These are phyloP conservation scores for Nitzschia sp. DNA, from an alignment of 108 stramenopile genomes.

Conservation along the genomic window DNA sequence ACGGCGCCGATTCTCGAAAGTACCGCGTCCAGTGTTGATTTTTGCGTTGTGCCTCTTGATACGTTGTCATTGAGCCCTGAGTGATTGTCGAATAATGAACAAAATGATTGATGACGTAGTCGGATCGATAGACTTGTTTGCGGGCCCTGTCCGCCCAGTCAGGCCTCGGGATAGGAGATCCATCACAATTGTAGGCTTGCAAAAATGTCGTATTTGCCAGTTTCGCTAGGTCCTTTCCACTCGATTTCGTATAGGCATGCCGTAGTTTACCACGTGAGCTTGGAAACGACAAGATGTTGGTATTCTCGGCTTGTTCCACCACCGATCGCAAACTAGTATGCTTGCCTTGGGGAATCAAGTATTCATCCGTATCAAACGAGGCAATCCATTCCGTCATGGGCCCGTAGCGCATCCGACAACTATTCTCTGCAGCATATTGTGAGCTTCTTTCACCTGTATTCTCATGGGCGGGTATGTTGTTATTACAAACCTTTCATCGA, in stretches of 20 bases:
- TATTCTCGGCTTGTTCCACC: conserved; percentile 49
- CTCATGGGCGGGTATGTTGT: conserved; percentile 69
- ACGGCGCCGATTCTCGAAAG: conserved; percentile 26
- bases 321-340: conserved; percentile 54
- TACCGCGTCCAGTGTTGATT: conserved; percentile 21
- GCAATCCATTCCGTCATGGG: conserved; percentile 73
- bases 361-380: conserved; percentile 71
- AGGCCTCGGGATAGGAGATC: conserved; percentile 61
- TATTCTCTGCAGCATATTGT: conserved; percentile 74
- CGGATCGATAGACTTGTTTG: conserved; percentile 81
- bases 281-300: conserved; percentile 59
- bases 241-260: conserved; percentile 1
- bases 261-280: conserved; percentile 53
- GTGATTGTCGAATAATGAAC: conserved; percentile 86
- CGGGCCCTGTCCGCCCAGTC: conserved; percentile 64
- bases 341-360: conserved; percentile 64
- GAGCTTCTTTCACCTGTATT: conserved; percentile 69
- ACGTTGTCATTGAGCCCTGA: conserved; percentile 25
- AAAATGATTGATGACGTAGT: conserved; percentile 78
- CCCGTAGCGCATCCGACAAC: conserved; percentile 60
- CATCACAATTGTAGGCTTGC: conserved; percentile 85
- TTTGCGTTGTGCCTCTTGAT: conserved; percentile 26
- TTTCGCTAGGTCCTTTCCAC: conserved; percentile 26
- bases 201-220: conserved; percentile 59
- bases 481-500: conserved; percentile 47